A percentile compares a stretch with the other conserved stretches of the same genome.
These are phyloP conservation scores for Juncus effusus DNA, from an alignment of 176 grass and related monocot species.

Conservation along the genomic window DNA sequence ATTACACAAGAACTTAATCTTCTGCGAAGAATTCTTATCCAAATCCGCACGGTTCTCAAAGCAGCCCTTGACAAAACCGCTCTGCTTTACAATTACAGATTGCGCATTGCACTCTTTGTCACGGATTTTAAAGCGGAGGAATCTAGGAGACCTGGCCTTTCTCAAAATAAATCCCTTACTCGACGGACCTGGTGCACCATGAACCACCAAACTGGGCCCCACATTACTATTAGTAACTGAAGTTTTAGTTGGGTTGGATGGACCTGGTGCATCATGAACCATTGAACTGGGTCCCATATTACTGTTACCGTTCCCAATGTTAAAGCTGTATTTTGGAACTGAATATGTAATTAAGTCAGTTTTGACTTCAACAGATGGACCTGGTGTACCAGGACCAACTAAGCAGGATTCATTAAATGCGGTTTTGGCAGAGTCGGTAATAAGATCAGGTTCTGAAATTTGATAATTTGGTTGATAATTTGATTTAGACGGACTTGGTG, in stretches of 20 bases:
- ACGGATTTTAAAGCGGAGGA: not conserved
- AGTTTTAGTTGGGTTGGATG: not conserved
- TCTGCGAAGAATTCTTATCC: not conserved
- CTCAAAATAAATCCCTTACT: not conserved
- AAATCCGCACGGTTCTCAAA: constrained; percentile 1
- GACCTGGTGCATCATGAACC: too few species aligned
- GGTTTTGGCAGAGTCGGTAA: too few species aligned
- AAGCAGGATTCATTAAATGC: too few species aligned
- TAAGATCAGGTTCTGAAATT: too few species aligned
- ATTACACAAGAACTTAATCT: constrained; percentile 11
- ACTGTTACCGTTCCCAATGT: not conserved
- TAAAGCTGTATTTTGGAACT: constrained; percentile 4
- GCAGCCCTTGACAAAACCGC: too few species aligned
- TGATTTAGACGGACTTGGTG: not conserved
- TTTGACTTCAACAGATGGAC: constrained; percentile 3
- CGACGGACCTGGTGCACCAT: not conserved
- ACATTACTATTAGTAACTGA: not conserved
- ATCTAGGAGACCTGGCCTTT: constrained; percentile 15
- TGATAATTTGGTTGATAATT: too few species aligned
- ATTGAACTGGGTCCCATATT: not conserved
- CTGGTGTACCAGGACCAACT: not conserved
- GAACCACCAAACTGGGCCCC: not conserved
- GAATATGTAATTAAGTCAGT: not conserved
- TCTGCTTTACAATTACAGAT: too few species aligned
- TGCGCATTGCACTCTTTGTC: not conserved